These are phyloP conservation scores for Eudorina sp. DNA, from an alignment of 139 green algal genomes.

Conservation along the genomic window DNA sequence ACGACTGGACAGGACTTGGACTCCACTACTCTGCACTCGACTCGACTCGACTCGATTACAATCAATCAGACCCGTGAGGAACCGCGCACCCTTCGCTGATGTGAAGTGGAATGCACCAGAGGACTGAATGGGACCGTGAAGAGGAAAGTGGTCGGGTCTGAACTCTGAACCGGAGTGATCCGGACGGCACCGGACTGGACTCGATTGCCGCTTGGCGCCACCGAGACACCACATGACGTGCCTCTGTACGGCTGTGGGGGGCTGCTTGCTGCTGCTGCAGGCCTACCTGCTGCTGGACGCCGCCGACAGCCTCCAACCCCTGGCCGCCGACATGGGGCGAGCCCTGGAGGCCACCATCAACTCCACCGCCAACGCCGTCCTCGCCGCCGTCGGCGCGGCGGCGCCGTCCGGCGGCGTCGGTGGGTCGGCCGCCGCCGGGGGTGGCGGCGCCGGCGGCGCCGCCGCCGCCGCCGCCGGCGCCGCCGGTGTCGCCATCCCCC, in stretches of 20 bases:
- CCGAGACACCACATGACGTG: too few relatives aligned
- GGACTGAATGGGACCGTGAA: too few relatives aligned
- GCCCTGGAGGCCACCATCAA: constrained; percentile 14
- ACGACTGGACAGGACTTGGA: too few relatives aligned
- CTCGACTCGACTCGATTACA: too few relatives aligned
- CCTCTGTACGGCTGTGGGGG: not conserved
- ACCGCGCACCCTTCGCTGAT: too few relatives aligned
- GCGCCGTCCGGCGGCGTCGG: not conserved
- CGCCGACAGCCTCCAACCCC: constrained; percentile 28
- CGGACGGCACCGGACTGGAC: too few relatives aligned
- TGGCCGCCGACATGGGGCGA: constrained; percentile 18
- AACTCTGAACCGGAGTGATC: too few relatives aligned
- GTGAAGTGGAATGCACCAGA: too few relatives aligned
- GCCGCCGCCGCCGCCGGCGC: not conserved
- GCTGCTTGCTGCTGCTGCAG: not conserved
- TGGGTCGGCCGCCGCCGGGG: not conserved
- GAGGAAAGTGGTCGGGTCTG: too few relatives aligned
- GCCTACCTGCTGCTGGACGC: constrained; percentile 72
- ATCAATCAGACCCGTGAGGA: too few relatives aligned
- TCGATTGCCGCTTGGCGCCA: too few relatives aligned
- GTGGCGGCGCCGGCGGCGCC: not conserved
- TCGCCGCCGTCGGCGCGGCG: not conserved
- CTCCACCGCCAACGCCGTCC: constrained; percentile 1
- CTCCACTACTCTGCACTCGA: too few relatives aligned
- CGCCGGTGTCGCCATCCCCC: not conserved